These are phyloP conservation scores for Huntiella moniliformis DNA, from an alignment of 2,329 filamentous ascomycete genomes.

Conservation along the genomic window DNA sequence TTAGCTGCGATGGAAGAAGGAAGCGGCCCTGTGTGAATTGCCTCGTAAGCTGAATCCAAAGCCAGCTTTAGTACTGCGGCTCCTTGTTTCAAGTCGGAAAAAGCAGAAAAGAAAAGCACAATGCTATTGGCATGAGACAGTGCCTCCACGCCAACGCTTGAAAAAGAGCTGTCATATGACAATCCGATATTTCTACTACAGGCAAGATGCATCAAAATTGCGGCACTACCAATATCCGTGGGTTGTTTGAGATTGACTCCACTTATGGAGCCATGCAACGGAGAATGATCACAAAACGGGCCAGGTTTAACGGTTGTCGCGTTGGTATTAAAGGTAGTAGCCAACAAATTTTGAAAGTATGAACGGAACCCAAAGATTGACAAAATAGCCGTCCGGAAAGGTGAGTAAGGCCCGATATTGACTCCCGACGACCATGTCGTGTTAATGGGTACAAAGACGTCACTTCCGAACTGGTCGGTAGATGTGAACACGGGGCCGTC, in stretches of 20 bases:
- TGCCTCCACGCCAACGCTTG: not conserved
- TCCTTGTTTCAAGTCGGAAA: not conserved
- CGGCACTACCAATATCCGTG: conserved; percentile 6
- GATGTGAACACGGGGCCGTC: conserved; percentile 2
- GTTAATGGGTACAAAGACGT: conserved; percentile 7
- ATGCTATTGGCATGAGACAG: conserved; percentile 5
- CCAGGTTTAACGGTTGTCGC: not conserved
- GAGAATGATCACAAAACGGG: conserved; percentile 4
- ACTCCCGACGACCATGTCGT: not conserved
- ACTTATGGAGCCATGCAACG: conserved; percentile 5
- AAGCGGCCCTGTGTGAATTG: conserved; percentile 3
- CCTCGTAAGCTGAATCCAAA: conserved; percentile 8
- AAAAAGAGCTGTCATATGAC: not conserved
- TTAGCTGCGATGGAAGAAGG: not conserved
- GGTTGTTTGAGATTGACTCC: conserved; percentile 1
- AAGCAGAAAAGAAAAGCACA: conserved; percentile 8
- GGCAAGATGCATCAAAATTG: conserved; percentile 7
- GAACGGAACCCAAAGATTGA: conserved; percentile 8
- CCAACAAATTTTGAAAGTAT: conserved; percentile 6
- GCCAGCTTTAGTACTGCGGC: conserved; percentile 6
- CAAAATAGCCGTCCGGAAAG: conserved; percentile 7
- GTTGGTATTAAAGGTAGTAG: conserved; percentile 5
- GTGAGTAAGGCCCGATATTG: conserved; percentile 11
- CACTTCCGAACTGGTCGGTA: not conserved
- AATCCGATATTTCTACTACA: conserved; percentile 6